These are phyloP conservation scores for Eleusine coracana DNA, from an alignment of 176 grass and related monocot genomes.

Conservation along the genomic window DNA sequence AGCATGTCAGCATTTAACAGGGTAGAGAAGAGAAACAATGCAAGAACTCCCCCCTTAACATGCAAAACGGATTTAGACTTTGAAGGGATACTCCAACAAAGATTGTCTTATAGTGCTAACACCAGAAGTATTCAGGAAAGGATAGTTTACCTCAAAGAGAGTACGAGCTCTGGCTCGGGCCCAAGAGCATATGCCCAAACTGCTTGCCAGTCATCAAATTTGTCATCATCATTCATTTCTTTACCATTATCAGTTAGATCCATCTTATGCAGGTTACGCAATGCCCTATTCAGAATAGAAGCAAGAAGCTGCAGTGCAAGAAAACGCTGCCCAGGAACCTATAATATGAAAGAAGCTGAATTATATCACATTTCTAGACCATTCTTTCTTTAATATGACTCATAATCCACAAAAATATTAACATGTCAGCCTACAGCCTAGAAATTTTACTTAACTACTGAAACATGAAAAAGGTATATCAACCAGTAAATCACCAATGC, in stretches of 20 bases:
- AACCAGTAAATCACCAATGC: slow-evolving; percentile 9
- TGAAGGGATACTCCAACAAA: not conserved
- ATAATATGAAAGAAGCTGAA: slow-evolving; percentile 46
- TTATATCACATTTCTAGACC: slow-evolving; percentile 35
- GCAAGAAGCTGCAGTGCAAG: slow-evolving; percentile 85
- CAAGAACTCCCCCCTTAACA: not conserved
- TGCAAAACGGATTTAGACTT: not conserved
- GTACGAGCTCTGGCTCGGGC: slow-evolving; percentile 83
- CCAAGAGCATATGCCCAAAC: slow-evolving; percentile 93
- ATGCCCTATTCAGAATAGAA: slow-evolving; percentile 72
- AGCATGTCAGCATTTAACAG: not conserved
- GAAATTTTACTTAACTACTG: no score
- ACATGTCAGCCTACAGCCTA: not conserved
- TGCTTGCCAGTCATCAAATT: slow-evolving; percentile 87
- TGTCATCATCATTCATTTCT: slow-evolving; percentile 47
- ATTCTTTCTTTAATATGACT: not conserved
- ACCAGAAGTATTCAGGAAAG: slow-evolving; percentile 10
- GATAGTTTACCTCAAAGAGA: slow-evolving; percentile 72
- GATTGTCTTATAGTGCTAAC: slow-evolving; percentile 3
- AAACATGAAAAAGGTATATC: slow-evolving; percentile 20
- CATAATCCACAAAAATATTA: not conserved
- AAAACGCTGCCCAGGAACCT: slow-evolving; percentile 91
- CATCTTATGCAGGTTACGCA: slow-evolving; percentile 66
- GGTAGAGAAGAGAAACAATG: not conserved
- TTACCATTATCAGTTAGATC: slow-evolving; percentile 45